Conservation (phyloP, 306 rosid genomes). For the Glycine soja region DNA sequence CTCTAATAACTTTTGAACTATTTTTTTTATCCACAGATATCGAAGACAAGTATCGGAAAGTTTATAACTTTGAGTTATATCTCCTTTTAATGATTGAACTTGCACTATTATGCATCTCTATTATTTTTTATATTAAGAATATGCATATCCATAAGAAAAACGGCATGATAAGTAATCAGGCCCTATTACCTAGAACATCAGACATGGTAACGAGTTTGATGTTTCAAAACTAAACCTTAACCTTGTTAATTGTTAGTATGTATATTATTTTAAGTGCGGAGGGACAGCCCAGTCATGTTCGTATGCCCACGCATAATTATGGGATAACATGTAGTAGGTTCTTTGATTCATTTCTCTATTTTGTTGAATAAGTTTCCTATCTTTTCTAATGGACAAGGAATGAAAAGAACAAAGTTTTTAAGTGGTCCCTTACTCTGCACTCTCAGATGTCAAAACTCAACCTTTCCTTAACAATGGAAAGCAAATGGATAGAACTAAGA, state of each 20-base stretch:
- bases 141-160: too few relatives aligned
- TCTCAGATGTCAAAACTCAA: constrained; percentile 20
- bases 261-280: not conserved
- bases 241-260: not conserved
- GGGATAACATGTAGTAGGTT: not conserved
- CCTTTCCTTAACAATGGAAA: not conserved
- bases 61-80: too few relatives aligned
- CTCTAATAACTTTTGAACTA: not conserved
- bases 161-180: not conserved
- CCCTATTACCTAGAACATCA: not conserved
- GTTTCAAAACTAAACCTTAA: not conserved
- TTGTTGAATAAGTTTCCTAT: constrained; percentile 19
- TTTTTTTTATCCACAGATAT: too few relatives aligned
- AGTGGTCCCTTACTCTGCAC: constrained; percentile 31
- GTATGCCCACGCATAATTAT: not conserved
- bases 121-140: too few relatives aligned
- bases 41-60: too few relatives aligned
- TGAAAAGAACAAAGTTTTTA: constrained; percentile 6
- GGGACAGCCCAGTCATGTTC: constrained; percentile 1
- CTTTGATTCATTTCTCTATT: not conserved
- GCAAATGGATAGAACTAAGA: constrained; percentile 37
- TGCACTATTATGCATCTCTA: too few relatives aligned
- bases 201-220: not conserved
- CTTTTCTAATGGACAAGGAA: not conserved
- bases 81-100: not conserved